Evolutionary conservation across 805 yeast species (phyloP), one percentile per base, ranked within the genome.

Genomic region (Ogataea saltuana): DNA sequence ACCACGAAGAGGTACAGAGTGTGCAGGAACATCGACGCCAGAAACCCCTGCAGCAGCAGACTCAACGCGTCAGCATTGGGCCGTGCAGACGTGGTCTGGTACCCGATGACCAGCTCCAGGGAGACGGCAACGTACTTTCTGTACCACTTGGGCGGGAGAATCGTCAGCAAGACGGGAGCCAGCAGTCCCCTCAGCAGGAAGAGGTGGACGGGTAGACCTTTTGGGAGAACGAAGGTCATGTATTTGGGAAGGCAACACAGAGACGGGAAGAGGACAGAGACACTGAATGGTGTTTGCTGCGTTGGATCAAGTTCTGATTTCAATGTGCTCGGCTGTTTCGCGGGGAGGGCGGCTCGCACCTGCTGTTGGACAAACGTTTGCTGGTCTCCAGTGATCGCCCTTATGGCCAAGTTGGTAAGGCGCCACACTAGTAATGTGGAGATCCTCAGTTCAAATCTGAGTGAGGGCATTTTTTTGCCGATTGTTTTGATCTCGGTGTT

Each of bases 341-440:
- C n/a, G n/a, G n/a, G n/a, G n/a, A n/a, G n/a, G n/a, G n/a, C n/a
- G n/a, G n/a, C n/a, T n/a, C n/a, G 28, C 12, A 12, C 6, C 12
- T 6, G n/a, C 10, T 25, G 28, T 12, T 25, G 13, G 13, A 25
- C n/a, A 4, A 6, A 10, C 10, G n/a, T 10, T 13, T 13, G 4
- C 28, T 6, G 28, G 28, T 25, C 4, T 6, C 10, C 35, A 32
- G 21, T 26, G 30, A 12, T 20, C 41, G 64, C 64, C 59, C 59
- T 49, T 57, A 58, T 59, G 63, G 64, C 64, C 61, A 56, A 59
- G 63, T 59, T 58, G 64, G 62, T 59, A 59, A 59, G 61, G 64
- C 64, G 59, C 59, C 60, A 58, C 63, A 59, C 64, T 59, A 58
- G 63, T 59, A 59, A 59, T 59, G 63, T 58, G 60, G 63, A 54